phyloP scores from a whole-genome alignment of 2,329 filamentous ascomycete genomes.

The Chaetomiaceae sp. region DNA sequence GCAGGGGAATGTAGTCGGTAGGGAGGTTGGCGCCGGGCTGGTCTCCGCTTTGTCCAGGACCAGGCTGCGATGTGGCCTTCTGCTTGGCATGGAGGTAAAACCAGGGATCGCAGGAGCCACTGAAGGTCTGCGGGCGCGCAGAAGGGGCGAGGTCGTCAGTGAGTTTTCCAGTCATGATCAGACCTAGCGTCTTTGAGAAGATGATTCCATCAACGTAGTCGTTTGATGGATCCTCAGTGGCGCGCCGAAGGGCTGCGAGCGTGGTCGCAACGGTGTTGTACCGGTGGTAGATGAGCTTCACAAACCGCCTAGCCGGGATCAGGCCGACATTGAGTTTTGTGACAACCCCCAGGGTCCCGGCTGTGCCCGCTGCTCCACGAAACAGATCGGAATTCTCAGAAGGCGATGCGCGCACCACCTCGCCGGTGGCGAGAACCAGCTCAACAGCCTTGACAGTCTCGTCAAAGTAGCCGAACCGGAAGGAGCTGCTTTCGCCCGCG shows the following conservation, averaged over 20 bases:
- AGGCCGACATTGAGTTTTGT: conserved; percentile 13
- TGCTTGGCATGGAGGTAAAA: conserved; percentile 64
- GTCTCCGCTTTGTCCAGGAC: neutral
- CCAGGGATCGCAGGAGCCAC: conserved; percentile 60
- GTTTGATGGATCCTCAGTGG: conserved; percentile 5
- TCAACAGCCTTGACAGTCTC: conserved; percentile 58
- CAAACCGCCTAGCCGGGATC: conserved; percentile 7
- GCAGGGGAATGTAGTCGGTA: conserved; percentile 4
- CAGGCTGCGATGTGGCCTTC: neutral
- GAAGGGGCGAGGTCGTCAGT: conserved; percentile 36
- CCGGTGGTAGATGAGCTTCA: conserved; percentile 10
- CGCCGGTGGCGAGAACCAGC: conserved; percentile 60
- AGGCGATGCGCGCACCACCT: conserved; percentile 51
- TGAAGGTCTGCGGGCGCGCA: conserved; percentile 40
- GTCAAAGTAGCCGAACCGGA: conserved; percentile 64
- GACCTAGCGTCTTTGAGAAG: conserved; percentile 50
- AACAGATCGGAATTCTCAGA: conserved; percentile 57
- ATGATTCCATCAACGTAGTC: conserved; percentile 69
- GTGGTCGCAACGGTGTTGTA: neutral
- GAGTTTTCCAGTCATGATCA: conserved; percentile 58
- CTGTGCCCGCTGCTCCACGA: conserved; percentile 58
- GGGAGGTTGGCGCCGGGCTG: neutral
- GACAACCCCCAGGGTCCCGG: conserved; percentile 44
- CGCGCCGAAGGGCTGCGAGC: neutral
- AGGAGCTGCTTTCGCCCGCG: conserved; percentile 64